Evolutionary conservation across 371 early-diverging fungal species (phyloP).

Genomic region (Cladochytrium tenue): DNA sequence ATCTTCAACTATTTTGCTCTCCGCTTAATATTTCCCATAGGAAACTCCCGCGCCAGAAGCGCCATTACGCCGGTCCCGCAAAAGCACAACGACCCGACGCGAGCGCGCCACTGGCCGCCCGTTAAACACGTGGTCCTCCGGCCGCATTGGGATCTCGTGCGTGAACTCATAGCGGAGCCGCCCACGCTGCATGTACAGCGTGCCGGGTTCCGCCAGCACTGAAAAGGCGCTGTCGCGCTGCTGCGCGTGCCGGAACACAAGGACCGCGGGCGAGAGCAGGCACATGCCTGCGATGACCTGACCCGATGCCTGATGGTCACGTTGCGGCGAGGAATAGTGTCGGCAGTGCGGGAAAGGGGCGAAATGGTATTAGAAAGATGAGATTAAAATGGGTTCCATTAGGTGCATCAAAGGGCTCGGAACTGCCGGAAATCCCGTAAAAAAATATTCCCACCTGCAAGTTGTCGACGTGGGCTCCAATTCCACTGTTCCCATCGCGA

Average conservation of each 20-base stretch:
- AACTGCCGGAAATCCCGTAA: not conserved
- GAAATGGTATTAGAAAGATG: not conserved
- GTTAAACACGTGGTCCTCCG: conserved; percentile 36
- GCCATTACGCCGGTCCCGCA: conserved; percentile 9
- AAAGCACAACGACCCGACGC: conserved; percentile 50
- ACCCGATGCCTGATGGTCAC: conserved; percentile 55
- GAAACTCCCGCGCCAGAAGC: not conserved
- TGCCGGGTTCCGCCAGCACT: conserved; percentile 48
- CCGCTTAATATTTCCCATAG: not conserved
- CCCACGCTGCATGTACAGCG: conserved; percentile 57
- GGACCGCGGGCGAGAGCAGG: conserved; percentile 53
- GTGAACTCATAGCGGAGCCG: conserved; percentile 50
- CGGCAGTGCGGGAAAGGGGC: too few species aligned
- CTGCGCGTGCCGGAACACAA: conserved; percentile 46
- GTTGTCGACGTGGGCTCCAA: conserved; percentile 63
- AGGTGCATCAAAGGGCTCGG: not conserved
- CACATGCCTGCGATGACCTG: conserved; percentile 57
- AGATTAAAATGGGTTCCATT: too few species aligned
- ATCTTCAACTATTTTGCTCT: not conserved
- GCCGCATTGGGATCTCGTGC: conserved; percentile 51
- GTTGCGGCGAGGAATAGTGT: too few species aligned
- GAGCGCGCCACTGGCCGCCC: conserved; percentile 36
- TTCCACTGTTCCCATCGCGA: conserved; percentile 42
- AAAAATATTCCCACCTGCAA: conserved; percentile 33
- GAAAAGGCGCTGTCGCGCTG: conserved; percentile 41